A percentile compares a stretch with the other conserved stretches of the same genome.
Evolutionary conservation across 1,284 basidiomycete genomes (phyloP).

Genomic region (Fomitopsis palustris): DNA sequence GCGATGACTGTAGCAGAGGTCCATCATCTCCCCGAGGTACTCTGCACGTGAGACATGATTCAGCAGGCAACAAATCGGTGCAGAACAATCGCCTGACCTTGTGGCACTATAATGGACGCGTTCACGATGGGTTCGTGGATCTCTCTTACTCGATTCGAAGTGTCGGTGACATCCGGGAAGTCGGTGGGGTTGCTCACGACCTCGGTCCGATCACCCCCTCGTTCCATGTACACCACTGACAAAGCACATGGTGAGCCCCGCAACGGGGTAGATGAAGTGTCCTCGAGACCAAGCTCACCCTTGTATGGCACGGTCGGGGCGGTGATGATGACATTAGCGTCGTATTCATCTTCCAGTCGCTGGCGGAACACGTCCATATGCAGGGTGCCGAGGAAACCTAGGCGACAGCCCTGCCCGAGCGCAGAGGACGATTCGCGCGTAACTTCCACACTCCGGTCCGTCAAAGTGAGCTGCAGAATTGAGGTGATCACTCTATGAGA

Average conservation of each 20-base stretch:
- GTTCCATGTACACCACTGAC: slow-evolving; percentile 70
- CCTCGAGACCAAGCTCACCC: slow-evolving; percentile 40
- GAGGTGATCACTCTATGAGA: slow-evolving; percentile 1
- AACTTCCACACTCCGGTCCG: slow-evolving; percentile 89
- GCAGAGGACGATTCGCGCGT: slow-evolving; percentile 92
- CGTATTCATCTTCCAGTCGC: slow-evolving; percentile 95
- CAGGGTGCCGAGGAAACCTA: slow-evolving; percentile 94
- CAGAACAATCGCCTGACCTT: slow-evolving; percentile 48
- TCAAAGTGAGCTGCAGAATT: slow-evolving; percentile 66
- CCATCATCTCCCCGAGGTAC: slow-evolving; percentile 91
- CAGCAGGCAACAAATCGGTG: not conserved
- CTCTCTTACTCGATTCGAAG: slow-evolving; percentile 60
- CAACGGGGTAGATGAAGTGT: slow-evolving; percentile 10
- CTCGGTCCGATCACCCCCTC: slow-evolving; percentile 40
- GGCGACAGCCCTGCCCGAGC: slow-evolving; percentile 91
- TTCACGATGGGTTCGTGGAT: slow-evolving; percentile 89
- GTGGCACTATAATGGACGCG: slow-evolving; percentile 90
- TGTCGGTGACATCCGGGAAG: slow-evolving; percentile 80
- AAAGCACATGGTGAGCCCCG: not conserved
- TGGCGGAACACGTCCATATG: slow-evolving; percentile 99
- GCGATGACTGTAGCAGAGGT: slow-evolving; percentile 78
- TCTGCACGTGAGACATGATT: slow-evolving; percentile 37
- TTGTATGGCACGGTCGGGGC: slow-evolving; percentile 94
- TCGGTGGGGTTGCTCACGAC: slow-evolving; percentile 89
- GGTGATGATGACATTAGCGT: slow-evolving; percentile 86